Evolutionary conservation across 208 protist species (phyloP).

Genomic region (Zelonia costaricensis): DNA sequence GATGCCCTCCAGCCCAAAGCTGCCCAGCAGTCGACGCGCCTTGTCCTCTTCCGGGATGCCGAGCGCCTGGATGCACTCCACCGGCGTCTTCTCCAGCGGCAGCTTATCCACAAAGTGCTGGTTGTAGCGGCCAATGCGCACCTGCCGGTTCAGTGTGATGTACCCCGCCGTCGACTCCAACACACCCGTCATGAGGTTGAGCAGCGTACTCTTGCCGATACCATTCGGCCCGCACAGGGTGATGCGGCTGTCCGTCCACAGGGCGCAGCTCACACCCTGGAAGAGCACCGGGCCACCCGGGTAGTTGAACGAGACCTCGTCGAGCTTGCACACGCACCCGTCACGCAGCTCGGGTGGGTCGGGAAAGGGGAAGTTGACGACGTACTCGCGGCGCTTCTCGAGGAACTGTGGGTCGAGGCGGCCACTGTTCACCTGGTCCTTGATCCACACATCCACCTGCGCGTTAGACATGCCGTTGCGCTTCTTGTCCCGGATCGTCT

Average conservation of each 20-base stretch:
- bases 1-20: constrained; percentile 87
- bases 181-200: constrained; percentile 90
- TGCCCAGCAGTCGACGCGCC: constrained; percentile 80
- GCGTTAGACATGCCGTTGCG: constrained; percentile 88
- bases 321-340: constrained; percentile 81
- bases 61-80: constrained; percentile 85
- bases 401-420: constrained; percentile 68
- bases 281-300: constrained; percentile 73
- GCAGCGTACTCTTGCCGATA: constrained; percentile 93
- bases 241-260: constrained; percentile 91
- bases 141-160: constrained; percentile 78
- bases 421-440: constrained; percentile 70
- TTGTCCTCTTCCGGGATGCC: constrained; percentile 78
- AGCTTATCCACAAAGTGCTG: constrained; percentile 95
- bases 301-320: constrained; percentile 88
- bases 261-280: constrained; percentile 72
- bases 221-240: constrained; percentile 92
- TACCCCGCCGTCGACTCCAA: constrained; percentile 72
- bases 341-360: constrained; percentile 79
- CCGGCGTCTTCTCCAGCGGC: constrained; percentile 86
- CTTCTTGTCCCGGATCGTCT: constrained; percentile 87
- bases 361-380: constrained; percentile 89
- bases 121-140: constrained; percentile 90
- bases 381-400: constrained; percentile 87
- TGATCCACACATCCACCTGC: constrained; percentile 82